phyloP scores from a whole-genome alignment of 2,329 filamentous ascomycete species.

The Paraphaeosphaeria minitans region DNA sequence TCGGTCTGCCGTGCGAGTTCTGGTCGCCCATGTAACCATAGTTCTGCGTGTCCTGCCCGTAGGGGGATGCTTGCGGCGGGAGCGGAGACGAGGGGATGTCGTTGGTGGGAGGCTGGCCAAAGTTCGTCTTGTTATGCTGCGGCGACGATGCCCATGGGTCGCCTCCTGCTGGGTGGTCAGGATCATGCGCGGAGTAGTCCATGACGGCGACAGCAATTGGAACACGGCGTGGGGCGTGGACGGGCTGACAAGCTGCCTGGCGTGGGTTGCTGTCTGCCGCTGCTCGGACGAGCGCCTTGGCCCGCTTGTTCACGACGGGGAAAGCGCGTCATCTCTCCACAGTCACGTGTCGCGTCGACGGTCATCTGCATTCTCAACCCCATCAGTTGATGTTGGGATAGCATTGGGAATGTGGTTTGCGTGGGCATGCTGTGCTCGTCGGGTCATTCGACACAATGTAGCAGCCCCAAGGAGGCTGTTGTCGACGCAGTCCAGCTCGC shows the following conservation, averaged over 20 bases:
- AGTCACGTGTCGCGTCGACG: constrained; percentile 13
- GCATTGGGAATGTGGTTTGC: constrained; percentile 40
- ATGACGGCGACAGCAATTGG: constrained; percentile 51
- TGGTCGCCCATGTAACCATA: constrained; percentile 44
- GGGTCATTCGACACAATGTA: constrained; percentile 40
- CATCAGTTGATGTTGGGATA: constrained; percentile 14
- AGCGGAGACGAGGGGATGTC: constrained; percentile 49
- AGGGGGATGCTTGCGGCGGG: constrained; percentile 47
- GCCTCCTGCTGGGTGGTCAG: constrained; percentile 60
- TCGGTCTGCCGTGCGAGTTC: constrained; percentile 31
- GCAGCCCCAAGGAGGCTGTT: constrained; percentile 35
- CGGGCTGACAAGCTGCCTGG: constrained; percentile 27
- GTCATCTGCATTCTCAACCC: not conserved
- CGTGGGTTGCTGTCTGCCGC: constrained; percentile 19
- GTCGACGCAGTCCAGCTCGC: constrained; percentile 29
- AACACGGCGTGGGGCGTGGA: constrained; percentile 15
- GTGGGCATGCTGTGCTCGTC: constrained; percentile 44
- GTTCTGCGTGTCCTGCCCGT: constrained; percentile 40
- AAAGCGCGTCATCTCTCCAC: constrained; percentile 26
- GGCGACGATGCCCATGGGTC: constrained; percentile 70
- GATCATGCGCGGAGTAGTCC: constrained; percentile 69
- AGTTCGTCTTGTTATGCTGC: constrained; percentile 55
- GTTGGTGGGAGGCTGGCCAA: constrained; percentile 52
- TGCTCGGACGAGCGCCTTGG: constrained; percentile 21
- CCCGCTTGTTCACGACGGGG: constrained; percentile 31